Conservation (phyloP, 106 monocot genomes). For the Acorus gramineus region DNA sequence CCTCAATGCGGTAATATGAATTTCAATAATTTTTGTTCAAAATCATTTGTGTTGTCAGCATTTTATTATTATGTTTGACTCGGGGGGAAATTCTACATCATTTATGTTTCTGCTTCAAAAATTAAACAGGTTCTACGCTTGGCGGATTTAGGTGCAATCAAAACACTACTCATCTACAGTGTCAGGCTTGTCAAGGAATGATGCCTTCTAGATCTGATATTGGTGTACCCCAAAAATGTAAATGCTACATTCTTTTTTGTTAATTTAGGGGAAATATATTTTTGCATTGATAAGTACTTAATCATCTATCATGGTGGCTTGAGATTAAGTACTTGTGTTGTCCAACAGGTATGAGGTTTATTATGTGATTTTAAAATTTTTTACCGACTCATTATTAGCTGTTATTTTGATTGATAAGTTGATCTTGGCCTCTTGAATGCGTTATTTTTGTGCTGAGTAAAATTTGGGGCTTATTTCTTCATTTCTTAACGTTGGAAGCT, state of each 20-base stretch:
- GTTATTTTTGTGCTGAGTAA: too few relatives aligned
- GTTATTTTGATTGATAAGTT: too few relatives aligned
- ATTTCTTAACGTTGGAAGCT: too few relatives aligned
- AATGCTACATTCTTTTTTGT: conserved; percentile 1
- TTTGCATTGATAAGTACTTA: too few relatives aligned
- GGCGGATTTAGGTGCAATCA: conserved; percentile 70
- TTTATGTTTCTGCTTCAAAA: conserved; percentile 4
- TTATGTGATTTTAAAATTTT: too few relatives aligned
- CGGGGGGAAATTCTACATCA: not conserved
- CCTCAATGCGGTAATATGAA: conserved; percentile 78
- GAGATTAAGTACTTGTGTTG: too few relatives aligned
- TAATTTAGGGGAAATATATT: too few relatives aligned
- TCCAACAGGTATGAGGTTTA: too few relatives aligned
- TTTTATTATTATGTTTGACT: not conserved
- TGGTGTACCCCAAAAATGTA: conserved; percentile 67
- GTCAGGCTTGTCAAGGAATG: conserved; percentile 66
- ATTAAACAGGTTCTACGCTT: conserved; percentile 41
- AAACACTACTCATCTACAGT: conserved; percentile 60
- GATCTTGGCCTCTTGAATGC: too few relatives aligned
- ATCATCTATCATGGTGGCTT: too few relatives aligned
- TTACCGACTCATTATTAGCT: too few relatives aligned
- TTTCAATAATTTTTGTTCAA: not conserved
- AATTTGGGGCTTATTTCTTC: too few relatives aligned
- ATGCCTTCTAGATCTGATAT: conserved; percentile 83
- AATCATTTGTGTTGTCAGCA: not conserved